Percentiles rank a stretch among this genome's conserved stretches.
These are phyloP conservation scores for Hordeum vulgare DNA, from an alignment of 176 grass and related monocot genomes.

Conservation along the genomic window MorexV3_pseudomolecules_assembly NC_058521.1:42788412-42788911, in stretches of 20 bases:
- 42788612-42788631: slow-evolving; percentile 25
- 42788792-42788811: slow-evolving; percentile 32
- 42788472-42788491: slow-evolving; percentile 10
- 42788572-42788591: slow-evolving; percentile 24
- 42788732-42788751: slow-evolving; percentile 25
- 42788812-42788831: background rate
- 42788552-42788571: slow-evolving; percentile 38
- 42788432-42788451: background rate
- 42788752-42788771: background rate
- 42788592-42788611: slow-evolving; percentile 4
- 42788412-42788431: slow-evolving; percentile 15
- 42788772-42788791: slow-evolving; percentile 6
- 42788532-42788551: slow-evolving; percentile 29
- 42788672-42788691: slow-evolving; percentile 25
- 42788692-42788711: slow-evolving; percentile 16
- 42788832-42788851: slow-evolving; percentile 32
- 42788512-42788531: slow-evolving; percentile 27
- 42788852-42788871: slow-evolving; percentile 39
- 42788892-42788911: background rate
- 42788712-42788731: background rate
- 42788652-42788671: slow-evolving; percentile 4
- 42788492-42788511: slow-evolving; percentile 10
- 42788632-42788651: slow-evolving; percentile 13
- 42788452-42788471: slow-evolving; percentile 18
- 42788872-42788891: slow-evolving; percentile 35